phyloP scores from a whole-genome alignment of 805 yeast genomes.

The Myxozyma kluyveri region DNA sequence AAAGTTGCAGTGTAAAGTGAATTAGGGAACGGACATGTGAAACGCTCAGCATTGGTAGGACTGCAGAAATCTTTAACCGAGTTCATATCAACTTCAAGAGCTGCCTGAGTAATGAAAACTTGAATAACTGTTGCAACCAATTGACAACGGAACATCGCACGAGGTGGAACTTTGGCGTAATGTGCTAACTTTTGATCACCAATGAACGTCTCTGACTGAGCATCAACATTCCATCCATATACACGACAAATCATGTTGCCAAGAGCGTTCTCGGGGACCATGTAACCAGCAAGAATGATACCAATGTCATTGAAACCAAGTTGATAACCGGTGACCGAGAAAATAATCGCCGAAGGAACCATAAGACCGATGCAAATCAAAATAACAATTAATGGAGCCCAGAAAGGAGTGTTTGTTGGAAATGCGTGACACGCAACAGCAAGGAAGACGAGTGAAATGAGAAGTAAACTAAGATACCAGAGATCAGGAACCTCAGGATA shows the following conservation, averaged over 20 bases:
- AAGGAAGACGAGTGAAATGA: conserved; percentile 39
- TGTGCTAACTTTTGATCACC: conserved; percentile 50
- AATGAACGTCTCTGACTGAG: conserved; percentile 43
- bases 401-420: conserved; percentile 54
- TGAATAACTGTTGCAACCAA: conserved; percentile 54
- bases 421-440: conserved; percentile 41
- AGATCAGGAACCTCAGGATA: conserved; percentile 72
- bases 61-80: conserved; percentile 46
- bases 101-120: conserved; percentile 49
- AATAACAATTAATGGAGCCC: conserved; percentile 60
- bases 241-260: conserved; percentile 41
- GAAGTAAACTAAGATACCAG: conserved; percentile 57
- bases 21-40: conserved; percentile 44
- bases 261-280: conserved; percentile 62
- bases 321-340: conserved; percentile 59
- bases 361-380: conserved; percentile 54
- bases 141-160: conserved; percentile 50
- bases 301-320: conserved; percentile 63
- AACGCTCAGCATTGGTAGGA: conserved; percentile 41
- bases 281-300: conserved; percentile 62
- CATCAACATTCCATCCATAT: conserved; percentile 49
- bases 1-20: conserved; percentile 51
- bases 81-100: conserved; percentile 40
- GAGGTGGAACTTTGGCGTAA: conserved; percentile 54
- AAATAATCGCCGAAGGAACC: conserved; percentile 61